These are phyloP conservation scores for Pseudonitzschia delicatissima DNA, from an alignment of 108 stramenopile genomes.

Conservation along the genomic window DNA sequence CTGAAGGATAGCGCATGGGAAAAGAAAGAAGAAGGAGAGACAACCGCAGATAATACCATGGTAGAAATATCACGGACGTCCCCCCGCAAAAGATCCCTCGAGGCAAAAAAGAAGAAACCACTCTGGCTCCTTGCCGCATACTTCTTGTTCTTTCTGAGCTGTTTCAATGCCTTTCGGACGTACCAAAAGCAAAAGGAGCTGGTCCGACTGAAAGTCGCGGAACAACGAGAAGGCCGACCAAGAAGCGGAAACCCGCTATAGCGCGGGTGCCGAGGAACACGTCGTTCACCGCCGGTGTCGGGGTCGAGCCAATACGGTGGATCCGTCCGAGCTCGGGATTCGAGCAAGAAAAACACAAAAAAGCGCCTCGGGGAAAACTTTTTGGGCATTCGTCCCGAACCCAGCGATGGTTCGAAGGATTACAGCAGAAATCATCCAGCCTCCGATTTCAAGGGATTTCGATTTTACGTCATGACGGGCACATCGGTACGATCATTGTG, in stretches of 20 bases:
- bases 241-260: not conserved
- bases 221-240: constrained; percentile 9
- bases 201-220: not conserved
- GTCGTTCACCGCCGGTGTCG: constrained; percentile 3
- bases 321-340: not conserved
- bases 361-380: constrained; percentile 2
- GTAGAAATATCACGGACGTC: constrained; percentile 2
- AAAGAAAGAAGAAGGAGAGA: not conserved
- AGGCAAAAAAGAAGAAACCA: not conserved
- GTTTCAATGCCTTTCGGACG: constrained; percentile 5
- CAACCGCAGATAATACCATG: not conserved
- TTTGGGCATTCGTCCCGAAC: not conserved
- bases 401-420: constrained; percentile 6
- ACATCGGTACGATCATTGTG: constrained; percentile 5
- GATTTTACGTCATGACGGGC: constrained; percentile 11
- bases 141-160: not conserved
- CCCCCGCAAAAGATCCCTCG: not conserved
- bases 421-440: not conserved
- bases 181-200: not conserved
- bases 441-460: constrained; percentile 13
- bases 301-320: constrained; percentile 16
- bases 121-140: not conserved
- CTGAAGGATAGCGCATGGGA: too few relatives aligned
- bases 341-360: not conserved
- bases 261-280: constrained; percentile 12